These are phyloP conservation scores for Cenchrus fungigraminus DNA, from an alignment of 176 grass and related monocot species.

Conservation along the genomic window DNA sequence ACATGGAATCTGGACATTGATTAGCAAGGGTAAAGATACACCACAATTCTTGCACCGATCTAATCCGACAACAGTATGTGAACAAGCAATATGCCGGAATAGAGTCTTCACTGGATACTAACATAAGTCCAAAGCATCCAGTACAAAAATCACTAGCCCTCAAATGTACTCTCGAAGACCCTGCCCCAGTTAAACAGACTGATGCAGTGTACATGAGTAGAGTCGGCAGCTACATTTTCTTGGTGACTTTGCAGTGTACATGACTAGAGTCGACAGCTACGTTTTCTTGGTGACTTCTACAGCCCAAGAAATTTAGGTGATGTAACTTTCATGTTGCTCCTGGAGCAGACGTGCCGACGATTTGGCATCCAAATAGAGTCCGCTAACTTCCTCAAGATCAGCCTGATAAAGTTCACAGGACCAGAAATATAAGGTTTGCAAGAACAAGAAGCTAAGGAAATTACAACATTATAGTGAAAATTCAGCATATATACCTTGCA, in stretches of 20 bases:
- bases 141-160: conserved; percentile 8
- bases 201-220: neutral
- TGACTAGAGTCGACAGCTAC: neutral
- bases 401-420: conserved; percentile 46
- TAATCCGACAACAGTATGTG: conserved; percentile 43
- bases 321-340: conserved; percentile 93
- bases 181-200: neutral
- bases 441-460: neutral
- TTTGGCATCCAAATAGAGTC: conserved; percentile 80
- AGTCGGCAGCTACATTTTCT: conserved; percentile 4
- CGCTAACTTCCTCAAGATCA: conserved; percentile 80
- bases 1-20: neutral
- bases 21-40: conserved; percentile 22
- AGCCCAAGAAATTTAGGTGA: conserved; percentile 50
- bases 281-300: conserved; percentile 10
- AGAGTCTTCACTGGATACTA: neutral
- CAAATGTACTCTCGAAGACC: neutral
- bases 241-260: neutral
- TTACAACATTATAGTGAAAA: conserved; percentile 6
- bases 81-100: conserved; percentile 37
- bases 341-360: conserved; percentile 86
- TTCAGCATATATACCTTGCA: conserved; percentile 63
- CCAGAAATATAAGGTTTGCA: conserved; percentile 19
- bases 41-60: conserved; percentile 15
- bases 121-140: neutral